These are phyloP conservation scores for Saitozyma podzolica DNA, from an alignment of 768 basidiomycete genomes.

Conservation along the genomic window DNA sequence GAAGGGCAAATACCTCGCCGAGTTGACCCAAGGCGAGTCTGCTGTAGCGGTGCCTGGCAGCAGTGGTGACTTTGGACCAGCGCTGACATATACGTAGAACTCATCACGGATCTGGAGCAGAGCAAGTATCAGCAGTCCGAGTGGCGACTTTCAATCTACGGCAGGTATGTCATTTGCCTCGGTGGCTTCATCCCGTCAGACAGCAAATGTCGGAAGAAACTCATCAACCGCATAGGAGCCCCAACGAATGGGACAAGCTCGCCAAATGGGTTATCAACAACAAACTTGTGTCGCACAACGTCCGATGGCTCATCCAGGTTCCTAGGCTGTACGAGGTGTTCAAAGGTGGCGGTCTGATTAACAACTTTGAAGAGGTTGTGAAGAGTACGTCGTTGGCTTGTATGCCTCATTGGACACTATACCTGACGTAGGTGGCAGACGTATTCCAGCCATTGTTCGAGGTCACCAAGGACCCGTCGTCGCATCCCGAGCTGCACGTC, in stretches of 20 bases:
- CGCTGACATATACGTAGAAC: constrained; percentile 60
- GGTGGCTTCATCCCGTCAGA: no score
- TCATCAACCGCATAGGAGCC: constrained; percentile 22
- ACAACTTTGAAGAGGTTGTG: constrained; percentile 88
- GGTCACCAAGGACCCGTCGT: constrained; percentile 84
- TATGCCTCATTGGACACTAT: neutral
- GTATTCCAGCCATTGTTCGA: constrained; percentile 92
- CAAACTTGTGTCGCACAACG: constrained; percentile 93
- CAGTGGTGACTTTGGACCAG: neutral
- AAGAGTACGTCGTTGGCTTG: constrained; percentile 63
- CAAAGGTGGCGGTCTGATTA: constrained; percentile 77
- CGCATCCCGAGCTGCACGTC: constrained; percentile 90
- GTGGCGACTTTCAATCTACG: constrained; percentile 96
- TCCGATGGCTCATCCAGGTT: constrained; percentile 95
- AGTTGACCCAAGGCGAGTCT: constrained; percentile 76
- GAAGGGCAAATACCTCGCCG: constrained; percentile 87
- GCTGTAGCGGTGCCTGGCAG: neutral
- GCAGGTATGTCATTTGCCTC: constrained; percentile 56
- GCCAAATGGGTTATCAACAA: constrained; percentile 95
- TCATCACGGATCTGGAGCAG: constrained; percentile 96
- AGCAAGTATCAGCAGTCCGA: constrained; percentile 99
- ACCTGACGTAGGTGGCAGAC: constrained; percentile 58
- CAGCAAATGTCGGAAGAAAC: no score
- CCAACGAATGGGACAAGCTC: constrained; percentile 93
- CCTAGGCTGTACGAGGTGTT: constrained; percentile 94